Percentiles rank a stretch among this genome's conserved stretches.
phyloP scores from a whole-genome alignment of 805 yeast genomes.

The Candida bentonensis region DNA sequence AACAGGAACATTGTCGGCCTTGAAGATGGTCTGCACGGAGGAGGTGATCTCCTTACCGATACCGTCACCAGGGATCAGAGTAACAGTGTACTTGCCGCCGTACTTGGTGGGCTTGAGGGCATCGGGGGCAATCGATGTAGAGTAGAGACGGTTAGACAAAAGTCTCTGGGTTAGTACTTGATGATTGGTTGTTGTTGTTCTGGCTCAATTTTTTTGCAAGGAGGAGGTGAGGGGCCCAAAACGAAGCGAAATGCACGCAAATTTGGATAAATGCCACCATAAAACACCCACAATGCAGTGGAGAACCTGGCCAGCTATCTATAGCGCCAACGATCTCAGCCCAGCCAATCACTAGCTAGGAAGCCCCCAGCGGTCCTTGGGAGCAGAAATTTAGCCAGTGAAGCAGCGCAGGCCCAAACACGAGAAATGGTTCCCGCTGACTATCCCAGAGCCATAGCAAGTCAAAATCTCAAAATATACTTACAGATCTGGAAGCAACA shows the following conservation, averaged over 20 bases:
- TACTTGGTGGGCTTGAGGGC: constrained; percentile 71
- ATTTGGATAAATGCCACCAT: background rate
- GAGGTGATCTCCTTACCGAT: constrained; percentile 92
- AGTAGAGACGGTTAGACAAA: constrained; percentile 3
- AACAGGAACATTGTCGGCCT: constrained; percentile 76
- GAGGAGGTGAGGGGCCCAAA: constrained; percentile 2
- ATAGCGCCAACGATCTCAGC: background rate
- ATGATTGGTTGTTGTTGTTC: constrained; percentile 5
- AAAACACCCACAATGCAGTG: background rate
- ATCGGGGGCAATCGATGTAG: constrained; percentile 49
- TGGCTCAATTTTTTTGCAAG: constrained; percentile 1
- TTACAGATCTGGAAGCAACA: background rate
- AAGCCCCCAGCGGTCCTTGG: no score
- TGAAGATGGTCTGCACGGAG: constrained; percentile 81
- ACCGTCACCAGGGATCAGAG: constrained; percentile 95
- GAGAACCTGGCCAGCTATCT: background rate
- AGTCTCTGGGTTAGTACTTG: constrained; percentile 7
- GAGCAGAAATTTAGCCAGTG: background rate
- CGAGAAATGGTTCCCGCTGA: background rate
- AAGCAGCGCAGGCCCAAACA: background rate
- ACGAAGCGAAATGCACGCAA: background rate
- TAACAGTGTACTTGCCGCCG: constrained; percentile 90
- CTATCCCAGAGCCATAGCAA: background rate
- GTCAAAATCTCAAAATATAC: background rate
- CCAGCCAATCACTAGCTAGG: constrained; percentile 1